Conservation (phyloP, 805 yeast species). For the Kuraishia piskuri region DNA sequence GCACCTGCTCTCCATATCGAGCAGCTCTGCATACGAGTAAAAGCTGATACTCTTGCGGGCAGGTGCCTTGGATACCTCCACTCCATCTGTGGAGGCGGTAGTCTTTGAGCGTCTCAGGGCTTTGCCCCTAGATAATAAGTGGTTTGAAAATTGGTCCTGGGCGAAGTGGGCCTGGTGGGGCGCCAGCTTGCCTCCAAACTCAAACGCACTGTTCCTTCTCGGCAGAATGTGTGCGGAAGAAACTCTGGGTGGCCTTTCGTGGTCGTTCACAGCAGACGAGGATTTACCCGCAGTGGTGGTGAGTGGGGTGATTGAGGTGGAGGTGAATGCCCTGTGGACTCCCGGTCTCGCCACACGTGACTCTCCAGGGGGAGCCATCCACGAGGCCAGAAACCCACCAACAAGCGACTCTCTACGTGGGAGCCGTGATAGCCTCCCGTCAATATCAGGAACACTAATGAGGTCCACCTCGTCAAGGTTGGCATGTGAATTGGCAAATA, state of each 20-base stretch:
- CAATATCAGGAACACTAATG: neutral
- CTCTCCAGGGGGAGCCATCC: constrained; percentile 1
- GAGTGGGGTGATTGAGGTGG: neutral
- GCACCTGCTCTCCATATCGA: neutral
- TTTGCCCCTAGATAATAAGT: neutral
- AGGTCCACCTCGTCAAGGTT: constrained; percentile 49
- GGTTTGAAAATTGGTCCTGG: neutral
- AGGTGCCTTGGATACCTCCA: neutral
- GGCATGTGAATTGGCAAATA: constrained; percentile 45
- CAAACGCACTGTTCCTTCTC: constrained; percentile 2
- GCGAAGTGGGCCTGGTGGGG: neutral
- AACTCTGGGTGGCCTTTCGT: neutral
- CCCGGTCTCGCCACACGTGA: neutral
- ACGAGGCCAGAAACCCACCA: neutral
- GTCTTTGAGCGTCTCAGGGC: neutral
- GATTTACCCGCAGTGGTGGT: neutral
- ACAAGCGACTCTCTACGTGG: neutral
- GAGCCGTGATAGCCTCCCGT: neutral
- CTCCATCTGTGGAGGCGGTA: neutral
- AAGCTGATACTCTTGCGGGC: constrained; percentile 14
- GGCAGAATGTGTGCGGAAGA: neutral
- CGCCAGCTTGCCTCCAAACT: neutral
- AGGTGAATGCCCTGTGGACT: neutral
- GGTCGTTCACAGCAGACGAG: neutral
- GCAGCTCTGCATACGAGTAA: constrained; percentile 22